Base-by-base conservation (phyloP, 352 stramenopile species). In the Globisporangium emineosum region DNA sequence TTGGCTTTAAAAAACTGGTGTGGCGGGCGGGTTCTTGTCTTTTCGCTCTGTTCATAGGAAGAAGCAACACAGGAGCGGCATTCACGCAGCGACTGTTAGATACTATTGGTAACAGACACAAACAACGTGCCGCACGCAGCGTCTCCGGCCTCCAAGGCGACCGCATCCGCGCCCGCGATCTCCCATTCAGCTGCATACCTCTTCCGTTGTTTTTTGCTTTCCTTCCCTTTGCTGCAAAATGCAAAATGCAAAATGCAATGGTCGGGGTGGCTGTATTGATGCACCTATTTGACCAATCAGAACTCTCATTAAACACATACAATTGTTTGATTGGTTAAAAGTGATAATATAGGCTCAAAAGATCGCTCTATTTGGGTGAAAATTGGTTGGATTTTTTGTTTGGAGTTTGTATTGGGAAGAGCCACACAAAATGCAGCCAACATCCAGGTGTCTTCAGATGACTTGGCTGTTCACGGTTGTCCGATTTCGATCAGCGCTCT, bases 231-330 rank as follows among this genome's bases (percentile, higher is more conserved):
- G 40, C 6, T 47, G 40, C 27, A 29, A 66, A 66, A 66, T 66
- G 60, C 61, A 66, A 25, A 17, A 2, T 47, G 40, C 27, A 29
- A 66, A 66, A 66, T 66, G 60, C 61, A 66, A 25, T 66, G 61
- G 61, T 61, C 43, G 42, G 21, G 40, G 35, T 55, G 42, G 42
- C 25, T 40, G 57, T 42, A 45, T 63, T 63, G 19, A 19, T 5
- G 42, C 57, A 3, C 29, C 13, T 25, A 54, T 63, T 56, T 4
- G 8, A 10, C 57, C 57, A 63, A 55, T 63, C n/a, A 55, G 19
- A 42, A 12, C 12, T 3, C 17, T 47, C 30, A 12, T 3, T 15
- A 15, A 23, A 45, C 5, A 7, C 33, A 47, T 47, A 10, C 2
- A 8, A 10, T 0, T 12, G 15, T 3, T 17, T 33, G 4, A 63